Evolutionary conservation across 2,329 filamentous ascomycete genomes (phyloP).

Genomic region (Grosmannia huntii): DNA sequence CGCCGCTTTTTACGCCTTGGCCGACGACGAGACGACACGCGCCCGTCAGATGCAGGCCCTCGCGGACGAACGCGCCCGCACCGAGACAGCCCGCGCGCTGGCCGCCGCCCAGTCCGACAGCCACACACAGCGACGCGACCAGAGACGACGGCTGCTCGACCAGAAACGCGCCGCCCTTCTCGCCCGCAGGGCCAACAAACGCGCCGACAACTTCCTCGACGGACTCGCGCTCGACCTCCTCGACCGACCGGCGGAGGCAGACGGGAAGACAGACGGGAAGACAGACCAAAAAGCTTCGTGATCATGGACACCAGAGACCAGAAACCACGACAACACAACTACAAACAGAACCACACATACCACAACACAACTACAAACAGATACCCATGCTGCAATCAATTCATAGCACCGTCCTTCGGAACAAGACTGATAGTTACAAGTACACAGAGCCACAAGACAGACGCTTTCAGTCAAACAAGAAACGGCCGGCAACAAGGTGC

Average conservation of each 20-base stretch:
- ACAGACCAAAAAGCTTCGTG: too few species aligned
- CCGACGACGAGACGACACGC: constrained; percentile 58
- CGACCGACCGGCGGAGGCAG: too few species aligned
- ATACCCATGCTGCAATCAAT: too few species aligned
- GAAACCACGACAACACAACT: too few species aligned
- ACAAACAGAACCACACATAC: too few species aligned
- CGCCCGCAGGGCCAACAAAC: constrained; percentile 23
- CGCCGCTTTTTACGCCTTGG: constrained; percentile 83
- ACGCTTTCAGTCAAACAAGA: too few species aligned
- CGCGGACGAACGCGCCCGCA: constrained; percentile 52
- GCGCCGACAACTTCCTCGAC: constrained; percentile 23
- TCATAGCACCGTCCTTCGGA: not conserved
- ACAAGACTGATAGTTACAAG: not conserved
- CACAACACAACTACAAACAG: too few species aligned
- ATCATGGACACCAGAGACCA: too few species aligned
- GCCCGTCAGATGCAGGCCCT: constrained; percentile 63
- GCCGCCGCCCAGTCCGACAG: constrained; percentile 44
- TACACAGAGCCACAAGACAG: not conserved
- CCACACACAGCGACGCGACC: constrained; percentile 51
- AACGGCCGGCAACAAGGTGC: not conserved
- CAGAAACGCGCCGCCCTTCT: constrained; percentile 12
- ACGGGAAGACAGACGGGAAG: too few species aligned
- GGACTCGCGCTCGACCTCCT: constrained; percentile 19
- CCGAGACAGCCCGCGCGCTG: constrained; percentile 47
- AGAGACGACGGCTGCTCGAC: constrained; percentile 8